These are phyloP conservation scores for Aegilops umbellulata DNA, from an alignment of 176 grass and related monocot genomes.

Conservation along the genomic window DNA sequence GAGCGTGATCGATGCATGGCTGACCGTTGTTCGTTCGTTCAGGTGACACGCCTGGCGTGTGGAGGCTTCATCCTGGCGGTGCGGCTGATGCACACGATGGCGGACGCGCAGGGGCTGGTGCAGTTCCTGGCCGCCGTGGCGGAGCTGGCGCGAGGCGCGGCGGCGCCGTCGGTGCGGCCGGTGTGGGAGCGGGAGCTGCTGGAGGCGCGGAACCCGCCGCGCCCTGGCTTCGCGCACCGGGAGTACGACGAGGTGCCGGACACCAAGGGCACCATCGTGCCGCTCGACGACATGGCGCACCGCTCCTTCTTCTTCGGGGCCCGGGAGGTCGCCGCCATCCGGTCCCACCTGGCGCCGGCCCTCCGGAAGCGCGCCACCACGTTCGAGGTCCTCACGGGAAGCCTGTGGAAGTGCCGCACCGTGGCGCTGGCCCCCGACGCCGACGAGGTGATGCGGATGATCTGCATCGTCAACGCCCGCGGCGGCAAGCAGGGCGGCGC, in stretches of 20 bases:
- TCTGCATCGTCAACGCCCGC: conserved; percentile 67
- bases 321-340: conserved; percentile 37
- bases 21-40: neutral
- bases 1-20: neutral
- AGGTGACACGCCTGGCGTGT: conserved; percentile 69
- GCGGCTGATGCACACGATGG: conserved; percentile 57
- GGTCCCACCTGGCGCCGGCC: conserved; percentile 34
- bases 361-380: conserved; percentile 49
- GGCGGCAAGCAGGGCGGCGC: conserved; percentile 22
- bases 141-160: conserved; percentile 56
- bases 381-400: conserved; percentile 79
- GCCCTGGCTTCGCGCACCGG: conserved; percentile 47
- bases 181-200: conserved; percentile 62
- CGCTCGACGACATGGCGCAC: conserved; percentile 73
- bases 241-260: conserved; percentile 80
- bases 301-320: conserved; percentile 78
- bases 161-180: conserved; percentile 34
- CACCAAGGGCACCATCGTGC: conserved; percentile 69
- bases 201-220: conserved; percentile 48
- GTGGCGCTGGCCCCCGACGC: conserved; percentile 50
- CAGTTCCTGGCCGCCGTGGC: conserved; percentile 57
- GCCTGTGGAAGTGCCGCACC: conserved; percentile 78
- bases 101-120: conserved; percentile 54
- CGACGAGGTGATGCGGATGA: conserved; percentile 79
- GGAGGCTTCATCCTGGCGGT: conserved; percentile 63